phyloP scores from a whole-genome alignment of 2,329 filamentous ascomycete species.

The Colletotrichum chlorophyti region DNA sequence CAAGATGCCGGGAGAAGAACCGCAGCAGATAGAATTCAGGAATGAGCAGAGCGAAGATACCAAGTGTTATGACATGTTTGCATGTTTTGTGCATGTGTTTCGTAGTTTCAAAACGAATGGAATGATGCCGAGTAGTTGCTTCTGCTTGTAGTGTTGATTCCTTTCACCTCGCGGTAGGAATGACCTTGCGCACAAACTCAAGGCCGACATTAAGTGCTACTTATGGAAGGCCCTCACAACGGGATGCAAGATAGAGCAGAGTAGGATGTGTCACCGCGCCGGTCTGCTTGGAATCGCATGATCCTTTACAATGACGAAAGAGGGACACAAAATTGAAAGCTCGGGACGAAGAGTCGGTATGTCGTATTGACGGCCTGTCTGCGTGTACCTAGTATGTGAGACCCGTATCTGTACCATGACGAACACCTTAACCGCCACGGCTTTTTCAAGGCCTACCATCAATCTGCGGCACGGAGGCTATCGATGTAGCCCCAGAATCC shows the following conservation, averaged over 20 bases:
- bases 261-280: too few relatives aligned
- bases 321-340: neutral
- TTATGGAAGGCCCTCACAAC: neutral
- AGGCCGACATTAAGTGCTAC: too few relatives aligned
- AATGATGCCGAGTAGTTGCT: too few relatives aligned
- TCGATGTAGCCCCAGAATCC: slow-evolving; percentile 64
- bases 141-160: too few relatives aligned
- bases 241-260: too few relatives aligned
- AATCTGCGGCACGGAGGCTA: slow-evolving; percentile 67
- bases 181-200: too few relatives aligned
- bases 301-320: too few relatives aligned
- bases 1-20: neutral
- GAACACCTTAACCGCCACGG: slow-evolving; percentile 60
- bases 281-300: too few relatives aligned
- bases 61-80: neutral
- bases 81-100: too few relatives aligned
- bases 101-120: too few relatives aligned
- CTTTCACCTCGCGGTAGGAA: too few relatives aligned
- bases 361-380: slow-evolving; percentile 8
- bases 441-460: slow-evolving; percentile 66
- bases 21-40: neutral
- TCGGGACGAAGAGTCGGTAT: neutral
- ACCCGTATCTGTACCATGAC: slow-evolving; percentile 72
- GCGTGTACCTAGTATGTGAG: slow-evolving; percentile 50
- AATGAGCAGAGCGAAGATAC: neutral